phyloP scores from a whole-genome alignment of 2,329 filamentous ascomycete species.

The Septoria linicola region DNA sequence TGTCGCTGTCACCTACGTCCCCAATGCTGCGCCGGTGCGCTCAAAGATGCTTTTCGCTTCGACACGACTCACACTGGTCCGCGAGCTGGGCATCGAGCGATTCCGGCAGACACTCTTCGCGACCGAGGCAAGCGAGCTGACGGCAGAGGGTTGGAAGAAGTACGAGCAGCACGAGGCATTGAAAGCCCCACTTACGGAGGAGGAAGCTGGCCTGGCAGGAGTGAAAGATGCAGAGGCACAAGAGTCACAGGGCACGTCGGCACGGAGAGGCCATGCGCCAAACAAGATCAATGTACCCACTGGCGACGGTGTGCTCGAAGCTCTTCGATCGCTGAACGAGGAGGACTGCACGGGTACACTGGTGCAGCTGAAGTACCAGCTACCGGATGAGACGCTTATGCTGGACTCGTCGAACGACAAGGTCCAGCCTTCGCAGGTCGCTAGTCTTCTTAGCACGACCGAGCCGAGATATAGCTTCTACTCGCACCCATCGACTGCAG shows the following conservation, averaged over 20 bases:
- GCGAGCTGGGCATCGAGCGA: conserved; percentile 74
- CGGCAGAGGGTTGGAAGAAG: conserved; percentile 65
- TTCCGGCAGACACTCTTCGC: conserved; percentile 75
- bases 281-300: conserved; percentile 54
- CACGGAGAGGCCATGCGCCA: conserved; percentile 52
- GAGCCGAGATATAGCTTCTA: conserved; percentile 80
- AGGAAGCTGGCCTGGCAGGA: conserved; percentile 68
- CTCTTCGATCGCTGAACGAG: conserved; percentile 59
- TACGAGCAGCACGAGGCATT: conserved; percentile 65
- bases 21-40: conserved; percentile 73
- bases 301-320: conserved; percentile 62
- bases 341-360: conserved; percentile 37
- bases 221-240: conserved; percentile 74
- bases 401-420: conserved; percentile 57
- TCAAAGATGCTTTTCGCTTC: conserved; percentile 85
- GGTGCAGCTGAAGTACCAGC: conserved; percentile 44
- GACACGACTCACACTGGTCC: conserved; percentile 70
- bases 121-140: conserved; percentile 69
- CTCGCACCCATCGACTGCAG: conserved; percentile 56
- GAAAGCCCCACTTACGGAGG: conserved; percentile 71
- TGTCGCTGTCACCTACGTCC: conserved; percentile 73
- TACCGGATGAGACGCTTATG: conserved; percentile 66
- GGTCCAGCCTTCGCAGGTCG: conserved; percentile 59
- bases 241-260: conserved; percentile 68
- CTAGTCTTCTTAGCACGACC: conserved; percentile 59